phyloP scores from a whole-genome alignment of 73 alveolate genomes.

The Durusdinium trenchii region DNA sequence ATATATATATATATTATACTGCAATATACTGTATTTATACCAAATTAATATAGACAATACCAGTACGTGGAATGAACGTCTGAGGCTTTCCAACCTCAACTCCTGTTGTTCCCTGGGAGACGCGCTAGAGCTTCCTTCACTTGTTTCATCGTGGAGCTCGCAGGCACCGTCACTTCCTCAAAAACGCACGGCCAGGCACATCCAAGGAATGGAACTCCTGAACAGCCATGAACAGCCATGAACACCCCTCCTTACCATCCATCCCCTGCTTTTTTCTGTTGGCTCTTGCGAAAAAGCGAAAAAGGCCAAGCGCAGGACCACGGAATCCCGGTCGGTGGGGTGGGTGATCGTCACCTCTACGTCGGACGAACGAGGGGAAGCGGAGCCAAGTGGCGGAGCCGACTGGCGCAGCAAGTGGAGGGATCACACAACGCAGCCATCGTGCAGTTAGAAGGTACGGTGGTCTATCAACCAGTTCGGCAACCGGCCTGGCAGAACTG shows the following conservation, averaged over 20 bases:
- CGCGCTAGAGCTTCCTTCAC: conserved; percentile 70
- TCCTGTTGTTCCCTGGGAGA: background rate
- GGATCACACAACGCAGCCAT: no score
- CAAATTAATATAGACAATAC: background rate
- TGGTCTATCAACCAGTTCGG: no score
- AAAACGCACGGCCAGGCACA: background rate
- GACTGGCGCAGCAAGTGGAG: no score
- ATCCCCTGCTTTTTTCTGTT: no score
- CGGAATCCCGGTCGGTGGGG: conserved; percentile 88
- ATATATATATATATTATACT: background rate
- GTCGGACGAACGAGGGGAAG: no score
- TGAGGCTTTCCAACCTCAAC: background rate
- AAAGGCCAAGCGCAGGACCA: background rate
- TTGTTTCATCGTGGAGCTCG: conserved; percentile 75
- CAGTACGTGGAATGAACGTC: background rate
- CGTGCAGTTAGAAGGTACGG: no score
- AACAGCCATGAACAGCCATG: no score
- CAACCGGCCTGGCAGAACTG: no score
- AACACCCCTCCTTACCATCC: no score
- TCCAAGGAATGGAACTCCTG: background rate
- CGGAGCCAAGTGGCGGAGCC: no score
- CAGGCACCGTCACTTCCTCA: conserved; percentile 74
- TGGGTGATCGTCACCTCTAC: conserved; percentile 79
- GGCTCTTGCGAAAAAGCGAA: no score
- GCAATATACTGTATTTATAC: background rate